A percentile compares a stretch with the other conserved stretches of the same genome.
Evolutionary conservation across 1,284 basidiomycete genomes (phyloP).

Genomic region (Tilletia indica): DNA sequence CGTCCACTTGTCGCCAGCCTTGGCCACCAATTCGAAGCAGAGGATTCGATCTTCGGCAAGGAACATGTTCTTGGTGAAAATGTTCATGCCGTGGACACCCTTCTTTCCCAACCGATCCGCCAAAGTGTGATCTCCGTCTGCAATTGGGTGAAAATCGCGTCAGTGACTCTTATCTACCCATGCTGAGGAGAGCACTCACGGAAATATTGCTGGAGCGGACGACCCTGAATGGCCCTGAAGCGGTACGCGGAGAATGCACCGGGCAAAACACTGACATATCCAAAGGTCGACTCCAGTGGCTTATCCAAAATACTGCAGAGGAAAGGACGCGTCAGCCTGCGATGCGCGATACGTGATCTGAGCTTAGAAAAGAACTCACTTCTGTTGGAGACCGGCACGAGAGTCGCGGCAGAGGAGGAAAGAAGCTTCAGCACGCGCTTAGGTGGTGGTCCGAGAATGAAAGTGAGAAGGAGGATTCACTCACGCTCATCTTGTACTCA

Average conservation of each 20-base stretch:
- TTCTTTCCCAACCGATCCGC: conserved; percentile 88
- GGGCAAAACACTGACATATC: conserved; percentile 84
- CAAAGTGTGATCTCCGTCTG: conserved; percentile 74
- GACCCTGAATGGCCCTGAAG: conserved; percentile 83
- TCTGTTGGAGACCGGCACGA: no score
- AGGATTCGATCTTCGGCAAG: conserved; percentile 73
- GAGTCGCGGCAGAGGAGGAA: no score
- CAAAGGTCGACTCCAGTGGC: conserved; percentile 89
- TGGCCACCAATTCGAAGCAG: conserved; percentile 94
- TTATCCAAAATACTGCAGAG: conserved; percentile 63
- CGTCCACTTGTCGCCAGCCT: conserved; percentile 78
- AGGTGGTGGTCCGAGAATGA: conserved; percentile 27
- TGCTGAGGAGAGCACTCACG: conserved; percentile 49
- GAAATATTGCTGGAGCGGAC: conserved; percentile 94
- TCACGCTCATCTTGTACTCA: conserved; percentile 85
- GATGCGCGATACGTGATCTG: conserved; percentile 22
- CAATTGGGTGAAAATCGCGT: neutral
- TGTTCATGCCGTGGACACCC: conserved; percentile 95
- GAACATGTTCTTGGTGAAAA: conserved; percentile 72
- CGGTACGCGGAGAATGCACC: conserved; percentile 96
- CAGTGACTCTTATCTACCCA: neutral
- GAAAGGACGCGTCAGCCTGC: conserved; percentile 36
- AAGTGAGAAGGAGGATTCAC: neutral
- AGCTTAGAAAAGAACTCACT: conserved; percentile 1
- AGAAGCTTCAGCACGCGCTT: no score